Evolutionary conservation across 208 protist species (phyloP).

Genomic region (Trypanosoma platydactyli): DNA sequence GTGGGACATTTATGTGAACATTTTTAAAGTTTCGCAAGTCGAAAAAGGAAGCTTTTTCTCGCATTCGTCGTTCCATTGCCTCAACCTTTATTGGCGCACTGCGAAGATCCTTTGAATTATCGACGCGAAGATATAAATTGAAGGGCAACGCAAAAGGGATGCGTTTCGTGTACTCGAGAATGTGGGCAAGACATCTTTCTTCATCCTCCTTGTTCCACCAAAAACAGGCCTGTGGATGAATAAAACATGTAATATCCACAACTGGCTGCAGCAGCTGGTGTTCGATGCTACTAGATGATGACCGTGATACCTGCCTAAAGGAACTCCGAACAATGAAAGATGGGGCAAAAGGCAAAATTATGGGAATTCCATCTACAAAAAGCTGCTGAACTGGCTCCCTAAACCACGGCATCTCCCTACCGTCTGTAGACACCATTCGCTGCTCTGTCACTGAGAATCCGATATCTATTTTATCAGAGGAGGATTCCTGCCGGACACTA

Average conservation of each 20-base stretch:
- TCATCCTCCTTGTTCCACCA: conserved; percentile 78
- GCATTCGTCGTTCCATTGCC: conserved; percentile 37
- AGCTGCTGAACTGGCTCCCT: conserved; percentile 53
- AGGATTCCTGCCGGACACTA: conserved; percentile 26
- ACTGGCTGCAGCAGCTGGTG: conserved; percentile 79
- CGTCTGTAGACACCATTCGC: conserved; percentile 52
- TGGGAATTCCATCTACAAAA: conserved; percentile 63
- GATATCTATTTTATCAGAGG: not conserved
- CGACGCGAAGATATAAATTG: conserved; percentile 84
- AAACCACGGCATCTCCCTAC: conserved; percentile 79
- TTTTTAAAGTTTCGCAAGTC: conserved; percentile 64
- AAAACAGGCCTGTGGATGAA: conserved; percentile 85
- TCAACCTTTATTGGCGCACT: conserved; percentile 32
- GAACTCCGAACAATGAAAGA: conserved; percentile 64
- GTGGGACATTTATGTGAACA: not conserved
- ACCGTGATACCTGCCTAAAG: conserved; percentile 55
- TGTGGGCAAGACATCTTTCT: conserved; percentile 60
- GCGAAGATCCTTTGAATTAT: conserved; percentile 50
- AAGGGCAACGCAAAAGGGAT: conserved; percentile 85
- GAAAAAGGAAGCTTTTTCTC: conserved; percentile 53
- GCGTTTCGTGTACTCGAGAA: conserved; percentile 84
- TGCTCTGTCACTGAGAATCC: conserved; percentile 50
- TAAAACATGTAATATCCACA: conserved; percentile 71
- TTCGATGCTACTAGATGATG: conserved; percentile 35
- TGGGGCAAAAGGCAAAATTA: conserved; percentile 75